Evolutionary conservation across 2,329 filamentous ascomycete genomes (phyloP).

Genomic region (Stachybotrys echinatus): DNA sequence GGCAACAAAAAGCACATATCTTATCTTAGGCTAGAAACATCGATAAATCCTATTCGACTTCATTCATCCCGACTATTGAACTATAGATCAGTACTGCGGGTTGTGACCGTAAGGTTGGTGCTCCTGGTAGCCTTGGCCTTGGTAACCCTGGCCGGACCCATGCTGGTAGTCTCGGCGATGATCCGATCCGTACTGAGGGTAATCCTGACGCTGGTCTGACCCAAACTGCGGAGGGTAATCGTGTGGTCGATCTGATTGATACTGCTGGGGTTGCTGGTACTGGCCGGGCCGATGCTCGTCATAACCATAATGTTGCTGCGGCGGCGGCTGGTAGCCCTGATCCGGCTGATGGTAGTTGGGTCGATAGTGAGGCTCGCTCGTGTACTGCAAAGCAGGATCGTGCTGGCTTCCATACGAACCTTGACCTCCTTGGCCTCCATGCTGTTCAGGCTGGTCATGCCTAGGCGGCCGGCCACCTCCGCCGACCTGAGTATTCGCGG

Average conservation of each 20-base stretch:
- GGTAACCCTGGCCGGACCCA: constrained; percentile 4
- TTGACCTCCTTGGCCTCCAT: constrained; percentile 5
- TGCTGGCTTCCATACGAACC: background rate
- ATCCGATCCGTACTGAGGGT: constrained; percentile 7
- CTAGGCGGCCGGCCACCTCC: constrained; percentile 12
- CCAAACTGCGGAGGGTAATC: too few relatives aligned
- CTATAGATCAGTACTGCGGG: constrained; percentile 6
- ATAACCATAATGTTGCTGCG: constrained; percentile 8
- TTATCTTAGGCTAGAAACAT: too few relatives aligned
- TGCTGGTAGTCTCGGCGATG: constrained; percentile 13
- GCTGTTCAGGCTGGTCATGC: constrained; percentile 7
- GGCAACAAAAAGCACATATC: too few relatives aligned
- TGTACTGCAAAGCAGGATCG: constrained; percentile 7
- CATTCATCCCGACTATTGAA: too few relatives aligned
- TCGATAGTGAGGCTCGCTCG: constrained; percentile 12
- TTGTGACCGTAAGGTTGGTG: constrained; percentile 15
- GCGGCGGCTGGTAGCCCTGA: constrained; percentile 10
- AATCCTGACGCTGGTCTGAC: constrained; percentile 1
- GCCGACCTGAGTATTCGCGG: constrained; percentile 21
- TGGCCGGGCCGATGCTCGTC: constrained; percentile 10
- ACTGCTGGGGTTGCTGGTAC: constrained; percentile 7
- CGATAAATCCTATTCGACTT: too few relatives aligned
- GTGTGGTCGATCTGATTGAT: constrained; percentile 1
- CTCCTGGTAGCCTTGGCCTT: constrained; percentile 11
- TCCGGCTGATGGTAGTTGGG: constrained; percentile 10